Conservation (phyloP, 129 eudicot genomes). For the Chrysanthemum lavandulifolium region DNA sequence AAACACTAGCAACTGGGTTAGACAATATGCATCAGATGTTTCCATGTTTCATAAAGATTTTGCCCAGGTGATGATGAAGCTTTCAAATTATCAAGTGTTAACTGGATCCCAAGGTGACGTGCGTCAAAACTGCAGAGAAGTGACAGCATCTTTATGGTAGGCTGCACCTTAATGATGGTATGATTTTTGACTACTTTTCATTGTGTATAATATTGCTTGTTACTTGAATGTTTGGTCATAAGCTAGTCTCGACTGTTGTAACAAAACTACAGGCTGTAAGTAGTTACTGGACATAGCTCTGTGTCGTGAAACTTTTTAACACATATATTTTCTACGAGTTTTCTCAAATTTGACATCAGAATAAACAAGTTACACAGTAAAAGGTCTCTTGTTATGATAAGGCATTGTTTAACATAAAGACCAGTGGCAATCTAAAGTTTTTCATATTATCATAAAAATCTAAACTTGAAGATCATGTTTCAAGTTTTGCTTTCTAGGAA, state of each 20-base stretch:
- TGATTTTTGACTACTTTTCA: constrained; percentile 16
- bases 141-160: constrained; percentile 29
- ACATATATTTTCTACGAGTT: background rate
- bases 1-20: constrained; percentile 59
- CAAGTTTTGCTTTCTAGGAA: no score
- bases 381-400: background rate
- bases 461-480: no score
- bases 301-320: background rate
- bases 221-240: constrained; percentile 11
- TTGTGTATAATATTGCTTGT: constrained; percentile 6
- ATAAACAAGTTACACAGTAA: background rate
- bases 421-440: no score
- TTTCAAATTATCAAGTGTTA: constrained; percentile 48
- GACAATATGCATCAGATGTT: constrained; percentile 62
- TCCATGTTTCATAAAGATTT: constrained; percentile 62
- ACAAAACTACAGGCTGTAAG: constrained; percentile 3
- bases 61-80: constrained; percentile 72
- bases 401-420: no score
- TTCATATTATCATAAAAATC: no score
- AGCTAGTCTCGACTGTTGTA: background rate
- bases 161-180: constrained; percentile 4
- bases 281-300: constrained; percentile 1
- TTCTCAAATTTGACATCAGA: background rate
- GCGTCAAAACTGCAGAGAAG: constrained; percentile 48
- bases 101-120: constrained; percentile 62